Base-by-base conservation (phyloP, 2,329 filamentous ascomycete species). In the Tolypocladium amazonense region DNA sequence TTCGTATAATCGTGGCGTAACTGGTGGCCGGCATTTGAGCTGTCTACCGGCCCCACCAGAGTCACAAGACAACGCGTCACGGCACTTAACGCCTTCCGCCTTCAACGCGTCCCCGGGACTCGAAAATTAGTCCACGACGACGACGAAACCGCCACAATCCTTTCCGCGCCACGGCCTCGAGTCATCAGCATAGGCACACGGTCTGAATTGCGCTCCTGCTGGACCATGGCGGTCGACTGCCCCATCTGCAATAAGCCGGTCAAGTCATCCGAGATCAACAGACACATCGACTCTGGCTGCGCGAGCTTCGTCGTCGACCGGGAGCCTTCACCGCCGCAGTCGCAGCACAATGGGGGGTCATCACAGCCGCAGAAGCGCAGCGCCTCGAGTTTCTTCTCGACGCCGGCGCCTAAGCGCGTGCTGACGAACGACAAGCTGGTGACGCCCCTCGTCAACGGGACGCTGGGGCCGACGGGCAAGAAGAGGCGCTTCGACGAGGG, bases 251-350 rank as follows among this genome's bases (percentile, higher is more conserved):
- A 83, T 69, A 88, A 88, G 67, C 78, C 81, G 59, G 90, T 94
- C 67, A 87, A 84, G 64, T 76, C 87, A 65, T 77, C 78, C 69
- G 83, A 88, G 65, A 97, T 97, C 79, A 97, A 97, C 75, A 81
- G 81, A 65, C 93, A 97, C 73, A 85, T 97, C 70, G 94, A 97
- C 76, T 93, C 90, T 37, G 83, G 83, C 64, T 97, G 93, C 76
- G 74, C 82, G 62, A 80, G 78, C 41, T 87, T 87, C 70, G 72
- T 94, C 63, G 76, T 88, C 70, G 57, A 56, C 47, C 69, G 77
- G 65, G 66, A 71, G 12, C 69, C 70, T 35, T 69, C 64, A 55
- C 73, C 67, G 5, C 65, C 70, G 58, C 66, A 66, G 23, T 66
- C 66, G 14, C 67, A 67, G n/a, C 59, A 61, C 53, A 63, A 61